A percentile compares a stretch with the other conserved stretches of the same genome.
Evolutionary conservation across 78 protist species (phyloP).

Genomic region (Planoprotostelium fungivorum): DNA sequence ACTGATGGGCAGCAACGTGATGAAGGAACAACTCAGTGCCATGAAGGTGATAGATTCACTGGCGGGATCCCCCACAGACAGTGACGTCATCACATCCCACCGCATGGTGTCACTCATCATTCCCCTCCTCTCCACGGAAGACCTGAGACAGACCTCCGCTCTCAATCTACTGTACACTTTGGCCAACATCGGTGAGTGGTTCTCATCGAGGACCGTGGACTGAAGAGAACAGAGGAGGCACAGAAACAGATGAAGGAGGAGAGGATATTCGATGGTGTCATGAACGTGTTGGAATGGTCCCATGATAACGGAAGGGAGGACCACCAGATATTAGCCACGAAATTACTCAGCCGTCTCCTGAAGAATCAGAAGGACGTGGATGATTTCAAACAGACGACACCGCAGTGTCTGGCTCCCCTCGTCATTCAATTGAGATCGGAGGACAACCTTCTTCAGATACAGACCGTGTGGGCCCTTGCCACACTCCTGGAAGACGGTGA

Average conservation of each 20-base stretch:
- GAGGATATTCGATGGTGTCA: neutral
- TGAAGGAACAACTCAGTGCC: neutral
- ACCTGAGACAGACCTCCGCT: neutral
- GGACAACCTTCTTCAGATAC: neutral
- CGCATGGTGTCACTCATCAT: neutral
- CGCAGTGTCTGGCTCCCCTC: neutral
- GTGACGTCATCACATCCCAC: neutral
- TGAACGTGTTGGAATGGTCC: neutral
- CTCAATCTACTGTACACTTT: neutral
- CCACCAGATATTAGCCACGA: neutral
- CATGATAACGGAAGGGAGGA: neutral
- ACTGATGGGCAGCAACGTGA: neutral
- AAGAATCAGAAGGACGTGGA: neutral
- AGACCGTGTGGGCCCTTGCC: neutral
- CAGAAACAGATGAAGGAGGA: neutral
- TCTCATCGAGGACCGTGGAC: neutral
- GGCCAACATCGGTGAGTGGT: neutral
- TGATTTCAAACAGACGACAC: neutral
- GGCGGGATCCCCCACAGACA: neutral
- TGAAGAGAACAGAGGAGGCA: neutral
- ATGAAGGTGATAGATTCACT: neutral
- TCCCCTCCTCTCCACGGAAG: neutral
- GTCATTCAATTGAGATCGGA: neutral
- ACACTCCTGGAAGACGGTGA: neutral
- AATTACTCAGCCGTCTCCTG: neutral